Conservation (phyloP, 2,329 filamentous ascomycete species). For the Scedosporium boydii region DNA sequence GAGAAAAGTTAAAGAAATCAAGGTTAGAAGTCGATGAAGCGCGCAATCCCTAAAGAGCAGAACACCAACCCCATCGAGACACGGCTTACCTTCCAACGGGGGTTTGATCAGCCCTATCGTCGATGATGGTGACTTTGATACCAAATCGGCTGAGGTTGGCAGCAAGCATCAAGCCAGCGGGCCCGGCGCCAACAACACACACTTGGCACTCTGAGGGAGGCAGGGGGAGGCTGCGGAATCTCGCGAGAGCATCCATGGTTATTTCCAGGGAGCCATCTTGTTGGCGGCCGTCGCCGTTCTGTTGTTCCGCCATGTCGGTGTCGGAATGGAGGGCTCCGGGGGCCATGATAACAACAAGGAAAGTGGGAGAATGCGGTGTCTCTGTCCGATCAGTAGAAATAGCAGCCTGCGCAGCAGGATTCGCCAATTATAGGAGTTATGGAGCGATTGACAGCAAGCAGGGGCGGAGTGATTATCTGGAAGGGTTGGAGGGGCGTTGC, state of each 20-base stretch:
- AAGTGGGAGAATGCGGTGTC: neutral
- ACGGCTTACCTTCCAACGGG: slow-evolving; percentile 43
- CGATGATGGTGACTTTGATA: slow-evolving; percentile 55
- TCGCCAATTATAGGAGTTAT: neutral
- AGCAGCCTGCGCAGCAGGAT: slow-evolving; percentile 5
- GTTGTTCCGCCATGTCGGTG: slow-evolving; percentile 20
- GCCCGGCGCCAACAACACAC: slow-evolving; percentile 45
- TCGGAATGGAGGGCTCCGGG: slow-evolving; percentile 26
- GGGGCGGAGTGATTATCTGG: neutral
- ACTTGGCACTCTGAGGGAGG: slow-evolving; percentile 36
- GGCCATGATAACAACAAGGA: slow-evolving; percentile 17
- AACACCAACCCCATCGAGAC: neutral
- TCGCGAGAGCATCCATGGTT: slow-evolving; percentile 34
- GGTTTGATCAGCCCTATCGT: slow-evolving; percentile 60
- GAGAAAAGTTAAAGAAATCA: neutral
- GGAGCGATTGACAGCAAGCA: neutral
- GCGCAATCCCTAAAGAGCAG: too few relatives aligned
- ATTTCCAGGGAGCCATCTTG: slow-evolving; percentile 19
- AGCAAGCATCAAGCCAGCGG: slow-evolving; percentile 46
- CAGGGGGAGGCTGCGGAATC: slow-evolving; percentile 38
- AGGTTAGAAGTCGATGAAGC: neutral
- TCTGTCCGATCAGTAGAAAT: neutral
- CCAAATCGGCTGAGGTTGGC: slow-evolving; percentile 53
- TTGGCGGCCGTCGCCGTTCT: slow-evolving; percentile 16
- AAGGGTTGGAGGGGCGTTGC: neutral